Evolutionary conservation across 2,329 filamentous ascomycete genomes (phyloP), one percentile per base, ranked within the genome.

Genomic region (Penicillium freii): DNA sequence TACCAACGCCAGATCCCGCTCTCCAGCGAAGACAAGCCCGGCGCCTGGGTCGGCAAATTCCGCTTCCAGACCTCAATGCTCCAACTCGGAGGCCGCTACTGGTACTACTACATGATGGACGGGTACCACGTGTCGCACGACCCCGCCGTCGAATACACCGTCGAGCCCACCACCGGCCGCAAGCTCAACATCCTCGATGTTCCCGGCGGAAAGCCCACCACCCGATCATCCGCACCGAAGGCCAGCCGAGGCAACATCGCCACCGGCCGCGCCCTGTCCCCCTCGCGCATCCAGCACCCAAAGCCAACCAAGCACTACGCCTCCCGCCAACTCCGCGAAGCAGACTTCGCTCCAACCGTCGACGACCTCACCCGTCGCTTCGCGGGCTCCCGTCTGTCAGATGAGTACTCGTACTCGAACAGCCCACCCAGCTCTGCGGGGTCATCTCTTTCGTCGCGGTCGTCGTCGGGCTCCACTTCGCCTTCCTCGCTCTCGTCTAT

Each of bases 81-180:
- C 70, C 87, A 93, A 82, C 83, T 91, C 69, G 92, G 93, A 75
- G 87, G 91, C 75, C 88, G 93, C 75, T 97, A 97, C 87, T 99
- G 94, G 94, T 99, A 97, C 87, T 99, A 99, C 87, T 99, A 97
- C 84, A 97, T 97, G 87, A 94, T 97, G 77, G 94, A 99, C 77
- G 94, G 94, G 69, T 97, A 97, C 86, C 92, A 97, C 78, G 89
- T 96, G 76, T 92, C 92, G 61, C 93, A 97, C 84, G 94, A 97
- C 81, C 92, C 93, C 67, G 90, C 90, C 76, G 88, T 92, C 75
- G 82, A 89, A 71, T 93, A 89, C 73, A 95, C 90, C 73, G 88
- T 90, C 66, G 94, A 99, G 83, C 92, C 93, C 74, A 97, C 92
- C 76, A 97, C 94, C 56, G 91, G 92, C 80, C 93, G 94, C 77